Conservation (phyloP, 371 early-diverging fungal genomes). For the Actinomortierella ambigua region DNA sequence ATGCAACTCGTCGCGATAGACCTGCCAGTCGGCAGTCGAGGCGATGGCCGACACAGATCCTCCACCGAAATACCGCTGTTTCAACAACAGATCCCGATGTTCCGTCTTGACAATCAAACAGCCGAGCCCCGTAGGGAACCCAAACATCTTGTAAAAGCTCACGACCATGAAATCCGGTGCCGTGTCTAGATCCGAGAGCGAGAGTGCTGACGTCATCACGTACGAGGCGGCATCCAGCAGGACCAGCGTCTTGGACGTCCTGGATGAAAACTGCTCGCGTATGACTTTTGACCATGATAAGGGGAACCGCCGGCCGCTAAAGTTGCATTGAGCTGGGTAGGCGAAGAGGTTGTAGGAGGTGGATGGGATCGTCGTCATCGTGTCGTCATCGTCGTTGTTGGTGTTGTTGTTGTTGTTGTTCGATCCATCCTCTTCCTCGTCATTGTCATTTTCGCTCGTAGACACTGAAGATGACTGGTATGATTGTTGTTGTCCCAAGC, state of each 20-base stretch:
- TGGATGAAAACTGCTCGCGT: conserved; percentile 27
- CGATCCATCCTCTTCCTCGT: conserved; percentile 3
- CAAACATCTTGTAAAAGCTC: conserved; percentile 85
- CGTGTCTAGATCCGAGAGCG: conserved; percentile 41
- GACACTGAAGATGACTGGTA: too few relatives aligned
- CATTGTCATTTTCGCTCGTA: too few relatives aligned
- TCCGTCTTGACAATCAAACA: conserved; percentile 65
- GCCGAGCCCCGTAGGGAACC: conserved; percentile 79
- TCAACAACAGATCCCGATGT: conserved; percentile 44
- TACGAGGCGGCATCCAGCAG: conserved; percentile 74
- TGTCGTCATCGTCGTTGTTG: not conserved
- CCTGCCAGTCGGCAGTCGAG: conserved; percentile 53
- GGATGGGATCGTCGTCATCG: conserved; percentile 4
- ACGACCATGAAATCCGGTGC: conserved; percentile 70
- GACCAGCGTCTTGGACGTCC: conserved; percentile 37
- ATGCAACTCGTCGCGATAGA: conserved; percentile 47
- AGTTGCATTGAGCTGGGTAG: conserved; percentile 82
- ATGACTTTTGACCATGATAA: conserved; percentile 52
- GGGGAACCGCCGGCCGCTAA: conserved; percentile 69
- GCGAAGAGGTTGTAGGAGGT: conserved; percentile 58
- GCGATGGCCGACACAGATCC: conserved; percentile 62
- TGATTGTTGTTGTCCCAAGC: too few relatives aligned
- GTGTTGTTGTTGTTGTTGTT: conserved; percentile 1
- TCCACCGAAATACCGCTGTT: conserved; percentile 70
- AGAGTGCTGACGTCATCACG: conserved; percentile 56